A percentile compares a stretch with the other conserved stretches of the same genome.
Conservation (phyloP, 2,329 filamentous ascomycete species). For the Aspergillus sp. region DNA sequence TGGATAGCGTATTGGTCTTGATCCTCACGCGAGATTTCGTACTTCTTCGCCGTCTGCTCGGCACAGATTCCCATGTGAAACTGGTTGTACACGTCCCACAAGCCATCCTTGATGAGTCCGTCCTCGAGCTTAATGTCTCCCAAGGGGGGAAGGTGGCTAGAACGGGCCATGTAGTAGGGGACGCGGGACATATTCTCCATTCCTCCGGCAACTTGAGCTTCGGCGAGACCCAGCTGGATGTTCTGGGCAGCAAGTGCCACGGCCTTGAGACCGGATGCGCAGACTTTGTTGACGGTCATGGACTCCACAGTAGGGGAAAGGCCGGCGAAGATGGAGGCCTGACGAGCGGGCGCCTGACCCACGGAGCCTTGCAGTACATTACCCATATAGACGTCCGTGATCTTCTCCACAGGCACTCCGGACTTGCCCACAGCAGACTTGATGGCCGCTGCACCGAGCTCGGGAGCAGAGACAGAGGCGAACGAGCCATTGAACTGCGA, state of each 20-base stretch:
- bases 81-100: constrained; percentile 95
- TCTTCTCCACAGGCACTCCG: constrained; percentile 72
- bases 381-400: constrained; percentile 95
- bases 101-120: constrained; percentile 86
- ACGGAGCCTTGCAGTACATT: constrained; percentile 83
- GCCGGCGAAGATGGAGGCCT: constrained; percentile 85
- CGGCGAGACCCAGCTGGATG: constrained; percentile 84
- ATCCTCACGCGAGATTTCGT: constrained; percentile 73
- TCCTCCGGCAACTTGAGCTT: constrained; percentile 87
- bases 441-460: constrained; percentile 86
- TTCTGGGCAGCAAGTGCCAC: constrained; percentile 88
- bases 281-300: constrained; percentile 96
- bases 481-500: constrained; percentile 89
- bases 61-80: constrained; percentile 98
- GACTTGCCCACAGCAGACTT: constrained; percentile 87
- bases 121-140: constrained; percentile 87
- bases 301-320: constrained; percentile 79
- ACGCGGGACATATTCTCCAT: constrained; percentile 98
- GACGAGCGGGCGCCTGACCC: constrained; percentile 87
- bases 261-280: constrained; percentile 90
- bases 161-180: constrained; percentile 82
- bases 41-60: constrained; percentile 89
- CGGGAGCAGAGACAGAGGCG: constrained; percentile 75
- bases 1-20: constrained; percentile 90
- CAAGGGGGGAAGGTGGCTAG: constrained; percentile 79